Base-by-base conservation (phyloP, 371 early-diverging fungal species). In the Fennellomyces sp. region DNA sequence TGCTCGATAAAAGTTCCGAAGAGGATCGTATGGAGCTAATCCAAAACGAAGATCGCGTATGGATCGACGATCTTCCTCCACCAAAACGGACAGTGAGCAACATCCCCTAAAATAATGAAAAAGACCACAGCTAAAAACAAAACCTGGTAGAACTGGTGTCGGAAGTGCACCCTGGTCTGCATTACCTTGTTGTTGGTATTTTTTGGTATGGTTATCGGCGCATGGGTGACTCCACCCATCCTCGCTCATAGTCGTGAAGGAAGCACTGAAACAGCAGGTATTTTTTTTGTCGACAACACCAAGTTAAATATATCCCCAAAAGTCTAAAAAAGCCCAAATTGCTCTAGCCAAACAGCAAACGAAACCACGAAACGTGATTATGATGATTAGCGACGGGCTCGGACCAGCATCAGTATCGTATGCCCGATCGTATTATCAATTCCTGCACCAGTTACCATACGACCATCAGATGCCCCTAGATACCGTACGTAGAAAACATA, bases 321-420 rank as follows among this genome's bases (percentile, higher is more conserved):
- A n/a, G n/a, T n/a, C n/a, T n/a, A n/a, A n/a, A n/a, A n/a, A n/a
- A n/a, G n/a, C n/a, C n/a, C n/a, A n/a, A n/a, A n/a, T n/a, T n/a
- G n/a, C n/a, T n/a, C n/a, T n/a, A n/a, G n/a, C n/a, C n/a, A n/a
- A n/a, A 10, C 13, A 52, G 21, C 0, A 74, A 81, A n/a, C 79
- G 85, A 50, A 50, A 17, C 57, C 57, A 51, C 82, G 87, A 7
- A 94, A 92, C 65, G 88, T 95, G 23, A 91, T 96, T 52, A 69
- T 95, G 76, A 92, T 95, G 93, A 85, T 96, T 12, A 90, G 92
- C 26, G 96, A 96, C 62, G 95, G 92, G 7, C 89, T 93, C 64
- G 95, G 96, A 1, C 95, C 95, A 1, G 93, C 97, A 3, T 92
- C 92, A 0, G 88, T 94, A 58, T 90, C 94, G 0, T 84, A 93